Conservation (phyloP, 768 basidiomycete genomes). For the Guyanaporus albipodus region DNA sequence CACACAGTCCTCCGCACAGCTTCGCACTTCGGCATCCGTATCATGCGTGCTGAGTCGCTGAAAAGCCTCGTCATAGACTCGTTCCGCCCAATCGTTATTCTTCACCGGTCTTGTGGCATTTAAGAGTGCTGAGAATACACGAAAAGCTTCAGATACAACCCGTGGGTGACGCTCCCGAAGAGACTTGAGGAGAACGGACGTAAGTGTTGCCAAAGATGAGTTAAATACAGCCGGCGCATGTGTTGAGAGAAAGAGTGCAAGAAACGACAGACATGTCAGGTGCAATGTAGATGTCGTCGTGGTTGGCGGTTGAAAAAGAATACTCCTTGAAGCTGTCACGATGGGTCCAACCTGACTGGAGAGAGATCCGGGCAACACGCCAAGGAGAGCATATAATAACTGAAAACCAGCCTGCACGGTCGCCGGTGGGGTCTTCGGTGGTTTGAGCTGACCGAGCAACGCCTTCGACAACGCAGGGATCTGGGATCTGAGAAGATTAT, state of each 20-base stretch:
- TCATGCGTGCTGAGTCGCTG: conserved; percentile 69
- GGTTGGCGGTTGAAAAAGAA: conserved; percentile 63
- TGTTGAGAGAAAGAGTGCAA: conserved; percentile 74
- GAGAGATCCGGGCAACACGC: conserved; percentile 80
- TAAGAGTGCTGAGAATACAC: conserved; percentile 79
- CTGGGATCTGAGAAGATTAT: conserved; percentile 66
- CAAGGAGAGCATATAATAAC: conserved; percentile 69
- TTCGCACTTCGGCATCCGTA: conserved; percentile 88
- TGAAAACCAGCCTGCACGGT: conserved; percentile 85
- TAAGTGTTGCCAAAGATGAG: conserved; percentile 59
- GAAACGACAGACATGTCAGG: conserved; percentile 80
- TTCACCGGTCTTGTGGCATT: conserved; percentile 70
- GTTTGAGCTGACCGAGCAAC: conserved; percentile 81
- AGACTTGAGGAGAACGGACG: conserved; percentile 70
- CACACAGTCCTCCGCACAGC: conserved; percentile 75
- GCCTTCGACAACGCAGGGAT: conserved; percentile 77
- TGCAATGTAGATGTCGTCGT: conserved; percentile 81
- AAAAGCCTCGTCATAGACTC: conserved; percentile 72
- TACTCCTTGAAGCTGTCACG: conserved; percentile 56
- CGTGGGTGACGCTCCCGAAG: conserved; percentile 84
- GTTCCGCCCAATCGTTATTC: conserved; percentile 60
- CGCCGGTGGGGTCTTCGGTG: conserved; percentile 67
- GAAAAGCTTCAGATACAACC: conserved; percentile 84
- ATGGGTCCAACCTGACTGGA: conserved; percentile 64
- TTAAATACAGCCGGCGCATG: conserved; percentile 57